Conservation (phyloP, 202 grass and related monocot genomes). For the Zizania palustris region DNA sequence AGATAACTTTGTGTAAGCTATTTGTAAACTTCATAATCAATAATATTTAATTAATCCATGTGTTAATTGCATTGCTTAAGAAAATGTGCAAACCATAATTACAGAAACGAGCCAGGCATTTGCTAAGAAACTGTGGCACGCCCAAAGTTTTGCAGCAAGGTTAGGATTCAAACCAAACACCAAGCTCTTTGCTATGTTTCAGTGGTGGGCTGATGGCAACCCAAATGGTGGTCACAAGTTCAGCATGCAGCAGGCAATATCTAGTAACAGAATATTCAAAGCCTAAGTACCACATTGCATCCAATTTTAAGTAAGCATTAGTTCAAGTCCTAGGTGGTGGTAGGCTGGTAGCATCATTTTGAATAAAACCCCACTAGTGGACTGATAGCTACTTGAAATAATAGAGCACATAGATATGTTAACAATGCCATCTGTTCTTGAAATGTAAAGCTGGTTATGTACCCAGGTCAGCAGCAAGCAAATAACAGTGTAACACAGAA, state of each 20-base stretch:
- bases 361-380: slow-evolving; percentile 5
- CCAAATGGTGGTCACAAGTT: not conserved
- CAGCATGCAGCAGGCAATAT: slow-evolving; percentile 13
- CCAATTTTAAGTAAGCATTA: slow-evolving; percentile 8
- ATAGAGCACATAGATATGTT: slow-evolving; percentile 6
- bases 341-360: slow-evolving; percentile 25
- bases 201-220: not conserved
- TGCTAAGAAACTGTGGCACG: not conserved
- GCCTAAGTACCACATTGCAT: slow-evolving; percentile 14
- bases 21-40: no score
- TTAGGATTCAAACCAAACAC: not conserved
- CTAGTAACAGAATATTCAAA: slow-evolving; percentile 10
- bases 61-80: no score
- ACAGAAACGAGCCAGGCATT: not conserved
- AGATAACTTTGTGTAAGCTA: no score
- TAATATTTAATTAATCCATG: no score
- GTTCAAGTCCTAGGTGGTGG: slow-evolving; percentile 7
- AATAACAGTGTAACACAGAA: slow-evolving; percentile 22
- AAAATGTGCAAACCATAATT: not conserved
- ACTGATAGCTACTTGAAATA: slow-evolving; percentile 16
- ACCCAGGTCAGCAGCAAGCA: slow-evolving; percentile 14
- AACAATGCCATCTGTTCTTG: not conserved
- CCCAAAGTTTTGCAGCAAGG: not conserved
- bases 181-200: not conserved
- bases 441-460: slow-evolving; percentile 9